A percentile compares a stretch with the other conserved stretches of the same genome.
Conservation (phyloP, 2,329 filamentous ascomycete genomes). For the Cladophialophora carrionii region DNA sequence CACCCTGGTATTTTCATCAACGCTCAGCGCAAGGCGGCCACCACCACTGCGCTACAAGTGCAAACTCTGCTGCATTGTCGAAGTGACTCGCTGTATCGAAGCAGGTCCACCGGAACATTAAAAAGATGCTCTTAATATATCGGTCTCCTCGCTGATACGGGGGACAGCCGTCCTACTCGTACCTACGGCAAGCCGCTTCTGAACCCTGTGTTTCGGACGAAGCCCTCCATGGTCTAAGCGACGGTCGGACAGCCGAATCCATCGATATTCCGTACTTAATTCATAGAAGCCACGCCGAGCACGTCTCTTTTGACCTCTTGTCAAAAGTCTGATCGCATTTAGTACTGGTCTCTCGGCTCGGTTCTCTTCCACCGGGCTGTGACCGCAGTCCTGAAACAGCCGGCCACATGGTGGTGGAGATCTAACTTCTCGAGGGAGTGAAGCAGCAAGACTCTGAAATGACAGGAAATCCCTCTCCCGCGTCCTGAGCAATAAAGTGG, state of each 20-base stretch:
- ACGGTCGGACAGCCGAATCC: not conserved
- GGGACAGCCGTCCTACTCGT: too few species aligned
- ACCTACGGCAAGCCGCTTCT: not conserved
- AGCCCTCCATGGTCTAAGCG: not conserved
- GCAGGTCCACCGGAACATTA: not conserved
- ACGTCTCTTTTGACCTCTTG: not conserved
- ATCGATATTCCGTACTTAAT: not conserved
- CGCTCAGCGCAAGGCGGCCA: not conserved
- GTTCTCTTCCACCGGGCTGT: conserved; percentile 5
- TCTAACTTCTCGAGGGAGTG: conserved; percentile 4
- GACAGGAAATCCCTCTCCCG: not conserved
- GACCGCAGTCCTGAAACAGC: conserved; percentile 2
- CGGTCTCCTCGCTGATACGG: not conserved
- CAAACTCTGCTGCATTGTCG: not conserved
- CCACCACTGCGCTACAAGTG: not conserved
- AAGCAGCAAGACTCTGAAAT: not conserved
- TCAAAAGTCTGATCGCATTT: not conserved
- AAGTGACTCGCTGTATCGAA: not conserved
- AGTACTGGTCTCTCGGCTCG: not conserved
- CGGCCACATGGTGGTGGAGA: not conserved
- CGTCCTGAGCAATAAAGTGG: not conserved
- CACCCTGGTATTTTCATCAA: not conserved
- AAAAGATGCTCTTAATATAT: not conserved
- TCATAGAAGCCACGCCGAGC: not conserved
- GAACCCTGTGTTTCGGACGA: not conserved